Evolutionary conservation across 2,329 filamentous ascomycete species (phyloP).

Genomic region (Hortaea werneckii): DNA sequence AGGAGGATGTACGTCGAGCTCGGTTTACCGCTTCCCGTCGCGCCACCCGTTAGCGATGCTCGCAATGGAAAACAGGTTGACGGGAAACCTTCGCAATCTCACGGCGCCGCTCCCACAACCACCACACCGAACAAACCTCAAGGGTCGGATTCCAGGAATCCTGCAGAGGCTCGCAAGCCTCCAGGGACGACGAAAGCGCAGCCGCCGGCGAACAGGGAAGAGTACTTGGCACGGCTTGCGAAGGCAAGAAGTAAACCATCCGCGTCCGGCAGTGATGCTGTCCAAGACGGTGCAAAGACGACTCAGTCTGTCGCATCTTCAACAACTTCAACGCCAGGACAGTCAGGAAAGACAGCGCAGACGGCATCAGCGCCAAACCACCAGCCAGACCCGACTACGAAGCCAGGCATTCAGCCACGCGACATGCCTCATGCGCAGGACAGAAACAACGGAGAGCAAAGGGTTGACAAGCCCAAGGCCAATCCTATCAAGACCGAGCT

Average conservation of each 20-base stretch:
- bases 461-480: no score
- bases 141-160: no score
- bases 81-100: neutral
- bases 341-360: no score
- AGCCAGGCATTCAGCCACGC: no score
- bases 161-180: neutral
- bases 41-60: neutral
- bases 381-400: neutral
- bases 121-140: no score
- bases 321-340: no score
- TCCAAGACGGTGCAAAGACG: no score
- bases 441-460: no score
- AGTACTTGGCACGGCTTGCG: neutral
- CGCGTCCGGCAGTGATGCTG: neutral
- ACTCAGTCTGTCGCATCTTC: no score
- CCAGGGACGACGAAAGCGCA: neutral
- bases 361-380: neutral
- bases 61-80: slow-evolving; percentile 3
- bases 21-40: slow-evolving; percentile 28
- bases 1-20: slow-evolving; percentile 58
- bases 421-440: no score
- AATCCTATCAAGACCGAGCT: slow-evolving; percentile 48
- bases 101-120: neutral
- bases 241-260: slow-evolving; percentile 1
- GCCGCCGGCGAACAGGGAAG: neutral